Percentiles rank a stretch among this genome's conserved stretches.
phyloP scores from a whole-genome alignment of 345 rosid species.

The Hevea brasiliensis region DNA sequence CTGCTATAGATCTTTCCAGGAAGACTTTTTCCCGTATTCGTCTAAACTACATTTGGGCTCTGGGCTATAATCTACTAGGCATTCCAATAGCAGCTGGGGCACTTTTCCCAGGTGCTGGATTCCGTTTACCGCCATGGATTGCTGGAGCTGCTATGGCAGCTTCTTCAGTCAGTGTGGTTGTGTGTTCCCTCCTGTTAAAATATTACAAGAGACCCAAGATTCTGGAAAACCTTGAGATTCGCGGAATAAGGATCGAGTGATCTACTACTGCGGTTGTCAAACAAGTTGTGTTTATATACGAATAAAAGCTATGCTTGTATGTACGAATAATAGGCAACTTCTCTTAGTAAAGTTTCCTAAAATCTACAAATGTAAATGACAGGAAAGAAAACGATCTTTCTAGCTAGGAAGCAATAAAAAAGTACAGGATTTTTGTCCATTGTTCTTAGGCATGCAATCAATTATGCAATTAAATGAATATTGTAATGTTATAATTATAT shows the following conservation, averaged over 20 bases:
- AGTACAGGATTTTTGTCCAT: too few relatives aligned
- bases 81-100: constrained; percentile 88
- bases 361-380: too few relatives aligned
- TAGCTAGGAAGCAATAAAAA: too few relatives aligned
- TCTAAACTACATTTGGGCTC: constrained; percentile 18
- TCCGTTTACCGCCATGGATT: constrained; percentile 93
- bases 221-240: constrained; percentile 56
- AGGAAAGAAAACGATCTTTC: too few relatives aligned
- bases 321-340: too few relatives aligned
- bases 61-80: constrained; percentile 42
- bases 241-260: constrained; percentile 54
- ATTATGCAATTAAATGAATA: too few relatives aligned
- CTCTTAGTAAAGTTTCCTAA: too few relatives aligned
- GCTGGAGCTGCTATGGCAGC: constrained; percentile 99
- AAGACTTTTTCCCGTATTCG: constrained; percentile 81
- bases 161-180: constrained; percentile 89
- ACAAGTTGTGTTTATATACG: neutral
- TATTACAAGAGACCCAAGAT: constrained; percentile 66
- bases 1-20: constrained; percentile 84
- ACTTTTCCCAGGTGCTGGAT: constrained; percentile 59
- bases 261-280: neutral
- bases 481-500: too few relatives aligned
- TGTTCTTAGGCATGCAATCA: too few relatives aligned
- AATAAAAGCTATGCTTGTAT: too few relatives aligned
- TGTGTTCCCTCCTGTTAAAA: constrained; percentile 80